Evolutionary conservation across 2,329 filamentous ascomycete species (phyloP), one percentile per base, ranked within the genome.

Genomic region (Trichoderma atroviride): DNA sequence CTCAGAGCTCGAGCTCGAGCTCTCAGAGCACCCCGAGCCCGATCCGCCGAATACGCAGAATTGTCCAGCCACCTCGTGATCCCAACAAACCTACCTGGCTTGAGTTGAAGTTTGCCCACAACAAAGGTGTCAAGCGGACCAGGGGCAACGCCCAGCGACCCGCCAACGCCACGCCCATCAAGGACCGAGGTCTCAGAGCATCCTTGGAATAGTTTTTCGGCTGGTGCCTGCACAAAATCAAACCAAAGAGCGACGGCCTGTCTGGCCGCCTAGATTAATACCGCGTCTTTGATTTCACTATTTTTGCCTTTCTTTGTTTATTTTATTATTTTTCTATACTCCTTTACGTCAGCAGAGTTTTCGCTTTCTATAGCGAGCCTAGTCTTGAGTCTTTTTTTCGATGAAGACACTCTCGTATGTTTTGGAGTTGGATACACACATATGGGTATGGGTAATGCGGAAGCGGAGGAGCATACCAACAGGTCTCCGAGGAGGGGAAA

Each of bases 361-460:
- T 74, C 62, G 69, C 69, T 63, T 70, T 50, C 60, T 70, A 71
- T 65, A 56, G 61, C 61, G 61, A 56, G 50, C n/a, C 55, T 56
- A 24, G 40, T 16, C 40, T 47, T 24, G 55, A 59, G 63, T 58
- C 29, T 67, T 57, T 64, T 56, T 31, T 14, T 35, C n/a, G 40
- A 67, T 67, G 11, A 50, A 52, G 29, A 31, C 29, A 59, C 60
- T 67, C 24, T 43, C 57, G 53, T 53, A 61, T 40, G 58, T 65
- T 71, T 62, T 68, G 75, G 74, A 74, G 75, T 78, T 76, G 72
- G 72, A 73, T 72, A 73, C 14, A n/a, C 40, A 43, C 19, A 43
- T 43, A 43, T 16, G 7, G 47, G 47, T 50, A 50, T 50, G 47
- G 50, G 14, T 59, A 47, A 68, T 60, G 65, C 6, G 43, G 47